Percentiles rank a stretch among this genome's conserved stretches.
Evolutionary conservation across 2,329 filamentous ascomycete genomes (phyloP).

Genomic region (Aspergillus pseudotamarii): DNA sequence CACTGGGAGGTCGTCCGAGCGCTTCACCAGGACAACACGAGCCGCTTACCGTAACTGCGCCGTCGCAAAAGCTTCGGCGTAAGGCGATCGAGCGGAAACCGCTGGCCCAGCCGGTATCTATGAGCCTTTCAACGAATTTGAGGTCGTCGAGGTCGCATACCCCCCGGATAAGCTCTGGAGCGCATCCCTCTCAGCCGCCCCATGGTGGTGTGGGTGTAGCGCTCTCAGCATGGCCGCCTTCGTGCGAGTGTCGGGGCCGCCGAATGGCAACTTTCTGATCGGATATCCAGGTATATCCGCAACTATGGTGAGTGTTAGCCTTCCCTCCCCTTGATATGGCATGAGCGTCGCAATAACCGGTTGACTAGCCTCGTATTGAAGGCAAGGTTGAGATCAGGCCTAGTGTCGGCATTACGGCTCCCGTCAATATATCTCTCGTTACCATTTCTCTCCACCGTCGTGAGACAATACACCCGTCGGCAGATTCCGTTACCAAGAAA

Average conservation of each 20-base stretch:
- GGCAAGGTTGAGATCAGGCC: constrained; percentile 97
- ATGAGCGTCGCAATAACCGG: constrained; percentile 13
- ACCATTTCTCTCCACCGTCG: constrained; percentile 90
- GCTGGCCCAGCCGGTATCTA: constrained; percentile 23
- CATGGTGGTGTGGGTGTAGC: constrained; percentile 44
- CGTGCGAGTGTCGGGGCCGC: constrained; percentile 94
- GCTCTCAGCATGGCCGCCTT: constrained; percentile 67
- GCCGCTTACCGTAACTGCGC: constrained; percentile 19
- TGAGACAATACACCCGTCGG: constrained; percentile 95
- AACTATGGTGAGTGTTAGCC: constrained; percentile 73
- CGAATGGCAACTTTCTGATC: constrained; percentile 94
- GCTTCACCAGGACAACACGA: neutral
- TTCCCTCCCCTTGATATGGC: neutral
- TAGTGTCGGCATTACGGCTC: constrained; percentile 79
- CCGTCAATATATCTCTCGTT: constrained; percentile 87
- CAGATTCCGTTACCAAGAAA: constrained; percentile 90
- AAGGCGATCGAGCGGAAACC: constrained; percentile 14
- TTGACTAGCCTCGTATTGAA: constrained; percentile 82
- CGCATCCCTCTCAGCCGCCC: constrained; percentile 30
- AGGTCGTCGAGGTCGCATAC: constrained; percentile 27
- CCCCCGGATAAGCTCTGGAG: constrained; percentile 29
- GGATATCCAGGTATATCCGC: constrained; percentile 98
- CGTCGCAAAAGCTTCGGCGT: constrained; percentile 18
- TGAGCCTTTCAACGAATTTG: constrained; percentile 28
- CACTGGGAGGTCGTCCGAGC: neutral